Evolutionary conservation across 106 monocot genomes (phyloP), one percentile per base, ranked within the genome.

Genomic region (Phalaenopsis equestris): DNA sequence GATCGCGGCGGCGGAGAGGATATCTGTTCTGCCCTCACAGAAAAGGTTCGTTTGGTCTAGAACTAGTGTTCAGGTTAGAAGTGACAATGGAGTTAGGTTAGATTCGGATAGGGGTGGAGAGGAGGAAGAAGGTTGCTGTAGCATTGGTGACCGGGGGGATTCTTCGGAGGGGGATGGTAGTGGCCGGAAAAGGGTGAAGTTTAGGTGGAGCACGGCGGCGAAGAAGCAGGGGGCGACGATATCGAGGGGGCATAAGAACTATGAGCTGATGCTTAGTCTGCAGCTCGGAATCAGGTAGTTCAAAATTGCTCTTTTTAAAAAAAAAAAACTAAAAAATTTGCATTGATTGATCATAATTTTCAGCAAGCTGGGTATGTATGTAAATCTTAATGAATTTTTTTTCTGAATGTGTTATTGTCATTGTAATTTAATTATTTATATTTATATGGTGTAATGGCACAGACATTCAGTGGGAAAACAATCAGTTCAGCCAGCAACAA

Each of bases 401-500:
- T 56, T 56, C 14, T 56, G 0, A 45, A 45, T 45, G 43, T 45
- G 43, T 45, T 45, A 45, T 45, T 45, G 6, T 45, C 5, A 45
- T 45, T 45, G 3, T 45, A 45, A 45, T 3, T 45, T 45, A 45
- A 45, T 45, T 45, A 6, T 45, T 45, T 3, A 3, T 4, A 45
- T 45, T 45, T 3, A 45, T 45, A 45, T 41, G 15, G 14, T 21
- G 14, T 67, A 9, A n/a, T 37, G 72, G 41, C 37, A 72, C 82
- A 95, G 91, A 78, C 91, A 96, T 84, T 89, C 96, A 21, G 93
- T 93, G 3, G 96, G 96, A 30, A 88, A 86, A 74, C 89, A 89
- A 81, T 6, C 21, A n/a, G 72, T 78, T 56, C 76, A 81, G 9
- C 68, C 72, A 23, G 72, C 76, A 41, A 80, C 89, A 0, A 79